Conservation (phyloP, 306 rosid genomes). For the Crataegus laevigata region DNA sequence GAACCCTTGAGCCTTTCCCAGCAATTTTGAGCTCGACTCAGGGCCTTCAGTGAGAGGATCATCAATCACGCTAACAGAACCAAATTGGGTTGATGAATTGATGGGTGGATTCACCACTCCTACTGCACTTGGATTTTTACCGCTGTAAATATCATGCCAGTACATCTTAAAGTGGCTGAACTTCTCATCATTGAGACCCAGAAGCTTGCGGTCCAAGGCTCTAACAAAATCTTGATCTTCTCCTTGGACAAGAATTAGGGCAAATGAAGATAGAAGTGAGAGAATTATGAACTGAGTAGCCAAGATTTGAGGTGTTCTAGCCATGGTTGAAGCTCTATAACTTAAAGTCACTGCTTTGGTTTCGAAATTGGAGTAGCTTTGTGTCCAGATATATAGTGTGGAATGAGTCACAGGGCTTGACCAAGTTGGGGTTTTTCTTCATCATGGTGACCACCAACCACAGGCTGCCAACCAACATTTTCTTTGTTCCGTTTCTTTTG, state of each 20-base stretch:
- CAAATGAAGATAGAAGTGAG: conserved; percentile 11
- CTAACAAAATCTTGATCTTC: conserved; percentile 14
- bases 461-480: neutral
- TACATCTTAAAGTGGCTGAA: conserved; percentile 40
- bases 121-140: conserved; percentile 21
- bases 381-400: neutral
- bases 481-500: neutral
- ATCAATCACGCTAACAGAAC: conserved; percentile 18
- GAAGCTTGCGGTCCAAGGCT: conserved; percentile 8
- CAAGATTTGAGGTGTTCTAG: conserved; percentile 15
- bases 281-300: conserved; percentile 5
- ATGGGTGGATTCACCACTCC: conserved; percentile 9
- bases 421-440: neutral
- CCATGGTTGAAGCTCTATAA: conserved; percentile 10
- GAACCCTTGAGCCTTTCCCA: conserved; percentile 50
- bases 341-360: neutral
- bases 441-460: neutral
- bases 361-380: neutral
- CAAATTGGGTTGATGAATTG: conserved; percentile 26
- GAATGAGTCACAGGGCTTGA: neutral
- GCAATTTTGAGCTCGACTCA: conserved; percentile 20
- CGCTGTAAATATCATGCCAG: conserved; percentile 38
- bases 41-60: conserved; percentile 28
- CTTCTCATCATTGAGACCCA: conserved; percentile 37
- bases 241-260: neutral